Evolutionary conservation across 495 filamentous ascomycete species (phyloP).

Genomic region (Hypoxylon cercidicola): DNA sequence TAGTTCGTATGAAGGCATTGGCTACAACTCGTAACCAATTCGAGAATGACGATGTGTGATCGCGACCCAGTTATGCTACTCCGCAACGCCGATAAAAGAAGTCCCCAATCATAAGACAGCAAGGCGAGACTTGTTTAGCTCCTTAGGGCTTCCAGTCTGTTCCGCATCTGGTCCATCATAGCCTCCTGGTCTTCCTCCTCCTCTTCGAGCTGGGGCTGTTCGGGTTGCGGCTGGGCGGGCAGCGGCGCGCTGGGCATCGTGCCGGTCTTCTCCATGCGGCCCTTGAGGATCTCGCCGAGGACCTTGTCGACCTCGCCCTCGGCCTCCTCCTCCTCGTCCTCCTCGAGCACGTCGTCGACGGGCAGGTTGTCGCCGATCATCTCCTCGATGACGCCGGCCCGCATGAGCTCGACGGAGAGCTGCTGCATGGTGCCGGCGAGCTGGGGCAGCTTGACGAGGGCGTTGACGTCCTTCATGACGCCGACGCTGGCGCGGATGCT

Average conservation of each 20-base stretch:
- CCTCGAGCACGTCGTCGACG: slow-evolving; percentile 65
- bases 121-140: slow-evolving; percentile 64
- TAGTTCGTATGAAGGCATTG: background rate
- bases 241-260: slow-evolving; percentile 65
- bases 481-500: slow-evolving; percentile 85
- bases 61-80: slow-evolving; percentile 30
- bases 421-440: slow-evolving; percentile 91
- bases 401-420: slow-evolving; percentile 85
- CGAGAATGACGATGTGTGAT: slow-evolving; percentile 27
- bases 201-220: slow-evolving; percentile 69
- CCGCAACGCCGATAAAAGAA: slow-evolving; percentile 43
- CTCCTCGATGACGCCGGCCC: slow-evolving; percentile 97
- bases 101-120: background rate
- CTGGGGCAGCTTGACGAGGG: slow-evolving; percentile 83
- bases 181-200: slow-evolving; percentile 87
- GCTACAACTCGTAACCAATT: slow-evolving; percentile 18
- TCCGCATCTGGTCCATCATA: slow-evolving; percentile 92
- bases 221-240: slow-evolving; percentile 61
- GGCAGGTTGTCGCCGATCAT: slow-evolving; percentile 90
- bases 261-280: slow-evolving; percentile 76
- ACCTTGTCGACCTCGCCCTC: slow-evolving; percentile 94
- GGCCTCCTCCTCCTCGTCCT: slow-evolving; percentile 87
- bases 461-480: slow-evolving; percentile 98
- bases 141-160: slow-evolving; percentile 87
- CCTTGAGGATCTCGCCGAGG: slow-evolving; percentile 86